phyloP scores from a whole-genome alignment of 1,284 basidiomycete species.

The Gymnopus androsaceus region DNA sequence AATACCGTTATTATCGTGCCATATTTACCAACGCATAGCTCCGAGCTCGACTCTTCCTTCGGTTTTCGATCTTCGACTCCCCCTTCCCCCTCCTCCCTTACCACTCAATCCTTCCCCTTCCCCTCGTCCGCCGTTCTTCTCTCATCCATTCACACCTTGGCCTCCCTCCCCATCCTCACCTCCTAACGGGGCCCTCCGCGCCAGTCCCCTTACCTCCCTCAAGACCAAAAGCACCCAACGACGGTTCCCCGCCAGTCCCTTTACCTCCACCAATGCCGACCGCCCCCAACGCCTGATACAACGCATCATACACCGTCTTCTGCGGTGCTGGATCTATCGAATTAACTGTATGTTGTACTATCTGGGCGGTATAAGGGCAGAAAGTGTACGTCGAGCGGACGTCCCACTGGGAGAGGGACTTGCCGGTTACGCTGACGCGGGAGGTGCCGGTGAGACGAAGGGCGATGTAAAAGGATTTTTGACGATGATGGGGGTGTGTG shows the following conservation, averaged over 20 bases:
- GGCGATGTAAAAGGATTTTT: constrained; percentile 17
- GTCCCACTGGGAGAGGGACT: constrained; percentile 26
- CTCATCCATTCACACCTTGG: no score
- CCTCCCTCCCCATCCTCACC: no score
- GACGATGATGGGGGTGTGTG: neutral
- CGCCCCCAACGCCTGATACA: constrained; percentile 46
- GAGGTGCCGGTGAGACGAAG: constrained; percentile 12
- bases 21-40: no score
- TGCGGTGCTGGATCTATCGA: constrained; percentile 76
- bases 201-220: no score
- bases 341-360: constrained; percentile 63
- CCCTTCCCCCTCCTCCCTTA: no score
- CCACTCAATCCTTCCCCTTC: no score
- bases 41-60: no score
- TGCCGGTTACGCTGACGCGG: constrained; percentile 17
- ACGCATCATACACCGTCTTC: constrained; percentile 64
- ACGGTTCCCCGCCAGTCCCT: neutral
- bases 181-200: no score
- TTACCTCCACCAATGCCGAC: constrained; percentile 10
- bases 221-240: neutral
- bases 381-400: constrained; percentile 67
- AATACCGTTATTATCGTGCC: no score
- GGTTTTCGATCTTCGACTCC: no score
- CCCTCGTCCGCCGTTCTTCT: no score
- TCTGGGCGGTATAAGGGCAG: constrained; percentile 63